These are phyloP conservation scores for Gamsiella multidivaricata DNA, from an alignment of 192 early-diverging fungal genomes.

Conservation along the genomic window DNA sequence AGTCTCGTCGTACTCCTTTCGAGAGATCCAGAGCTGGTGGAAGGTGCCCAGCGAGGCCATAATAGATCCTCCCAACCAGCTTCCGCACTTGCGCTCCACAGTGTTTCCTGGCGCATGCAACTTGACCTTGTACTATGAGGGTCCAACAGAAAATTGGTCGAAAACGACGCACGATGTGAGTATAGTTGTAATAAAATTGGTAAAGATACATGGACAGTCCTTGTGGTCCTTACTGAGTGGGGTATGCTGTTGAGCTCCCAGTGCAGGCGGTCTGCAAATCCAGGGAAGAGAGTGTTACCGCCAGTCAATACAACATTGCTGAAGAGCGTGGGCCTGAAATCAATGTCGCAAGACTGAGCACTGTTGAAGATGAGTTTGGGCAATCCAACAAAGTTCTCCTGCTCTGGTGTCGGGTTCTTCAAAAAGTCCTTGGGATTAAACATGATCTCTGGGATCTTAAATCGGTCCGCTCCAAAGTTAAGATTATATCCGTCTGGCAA, in stretches of 20 bases:
- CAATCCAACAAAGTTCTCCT: constrained; percentile 65
- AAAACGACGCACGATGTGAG: neutral
- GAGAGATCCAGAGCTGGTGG: constrained; percentile 99
- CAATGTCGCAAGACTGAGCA: constrained; percentile 83
- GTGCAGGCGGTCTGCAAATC: constrained; percentile 87
- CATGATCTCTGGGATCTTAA: constrained; percentile 84
- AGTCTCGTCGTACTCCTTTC: constrained; percentile 93
- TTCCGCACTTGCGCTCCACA: constrained; percentile 90
- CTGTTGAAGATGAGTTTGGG: constrained; percentile 81
- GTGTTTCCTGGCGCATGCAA: constrained; percentile 81
- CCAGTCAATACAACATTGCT: constrained; percentile 90
- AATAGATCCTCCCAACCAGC: constrained; percentile 98
- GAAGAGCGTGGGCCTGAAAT: constrained; percentile 85
- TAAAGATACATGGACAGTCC: too few relatives aligned
- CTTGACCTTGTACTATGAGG: constrained; percentile 77
- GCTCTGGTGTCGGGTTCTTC: constrained; percentile 49
- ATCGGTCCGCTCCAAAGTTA: constrained; percentile 83
- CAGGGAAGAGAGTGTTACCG: constrained; percentile 87
- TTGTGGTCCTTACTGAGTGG: constrained; percentile 79
- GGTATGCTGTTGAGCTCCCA: constrained; percentile 73
- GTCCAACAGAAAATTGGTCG: neutral
- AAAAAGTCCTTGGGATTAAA: constrained; percentile 82
- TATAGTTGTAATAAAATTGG: too few relatives aligned
- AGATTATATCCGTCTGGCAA: constrained; percentile 95
- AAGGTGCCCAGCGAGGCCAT: constrained; percentile 95